These are phyloP conservation scores for Ophiocytium majus DNA, from an alignment of 352 stramenopile species.

Conservation along the genomic window DNA sequence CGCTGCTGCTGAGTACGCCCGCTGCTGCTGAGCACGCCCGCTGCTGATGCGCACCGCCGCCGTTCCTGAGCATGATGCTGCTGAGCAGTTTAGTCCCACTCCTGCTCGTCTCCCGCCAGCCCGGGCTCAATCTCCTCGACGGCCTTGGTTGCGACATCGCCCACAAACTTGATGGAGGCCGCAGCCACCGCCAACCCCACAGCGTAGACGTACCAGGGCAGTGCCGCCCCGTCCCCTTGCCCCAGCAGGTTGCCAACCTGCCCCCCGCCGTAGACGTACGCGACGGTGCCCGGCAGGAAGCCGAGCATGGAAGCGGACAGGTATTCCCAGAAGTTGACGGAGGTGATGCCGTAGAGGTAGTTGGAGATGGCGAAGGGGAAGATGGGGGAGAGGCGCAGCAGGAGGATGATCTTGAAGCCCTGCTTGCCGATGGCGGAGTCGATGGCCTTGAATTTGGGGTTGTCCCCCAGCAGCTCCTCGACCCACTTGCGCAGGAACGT, in stretches of 20 bases:
- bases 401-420: slow-evolving; percentile 73
- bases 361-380: slow-evolving; percentile 74
- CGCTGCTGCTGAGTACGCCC: background rate
- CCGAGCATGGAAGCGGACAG: slow-evolving; percentile 49
- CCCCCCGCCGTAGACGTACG: slow-evolving; percentile 68
- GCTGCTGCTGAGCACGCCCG: background rate
- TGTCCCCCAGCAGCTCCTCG: slow-evolving; percentile 62
- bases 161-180: slow-evolving; percentile 43
- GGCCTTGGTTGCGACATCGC: slow-evolving; percentile 43
- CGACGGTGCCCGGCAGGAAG: slow-evolving; percentile 66
- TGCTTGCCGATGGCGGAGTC: slow-evolving; percentile 67
- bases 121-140: slow-evolving; percentile 45
- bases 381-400: slow-evolving; percentile 68
- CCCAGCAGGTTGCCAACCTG: slow-evolving; percentile 33
- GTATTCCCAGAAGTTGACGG: slow-evolving; percentile 65
- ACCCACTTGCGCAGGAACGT: slow-evolving; percentile 66
- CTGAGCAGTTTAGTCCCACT: background rate
- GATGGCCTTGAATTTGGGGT: slow-evolving; percentile 65
- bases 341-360: slow-evolving; percentile 71
- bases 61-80: background rate
- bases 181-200: slow-evolving; percentile 25
- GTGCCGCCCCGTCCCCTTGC: slow-evolving; percentile 2
- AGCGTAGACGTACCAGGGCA: slow-evolving; percentile 49
- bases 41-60: background rate
- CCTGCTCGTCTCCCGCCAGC: background rate